Conservation (phyloP, 208 protist species). For the Hexamita inflata region DNA sequence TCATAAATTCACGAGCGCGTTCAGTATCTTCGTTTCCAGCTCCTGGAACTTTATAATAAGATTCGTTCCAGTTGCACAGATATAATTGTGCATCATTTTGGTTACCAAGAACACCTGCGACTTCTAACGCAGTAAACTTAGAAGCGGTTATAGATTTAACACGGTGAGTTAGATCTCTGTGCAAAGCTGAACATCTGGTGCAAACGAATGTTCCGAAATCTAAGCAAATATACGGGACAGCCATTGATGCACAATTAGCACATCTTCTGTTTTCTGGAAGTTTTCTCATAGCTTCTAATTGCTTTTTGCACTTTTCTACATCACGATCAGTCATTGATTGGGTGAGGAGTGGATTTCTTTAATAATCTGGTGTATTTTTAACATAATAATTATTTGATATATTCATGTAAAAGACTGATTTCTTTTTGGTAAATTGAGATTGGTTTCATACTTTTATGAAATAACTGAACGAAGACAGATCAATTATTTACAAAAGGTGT, state of each 20-base stretch:
- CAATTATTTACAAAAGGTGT: too few relatives aligned
- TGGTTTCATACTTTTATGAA: too few relatives aligned
- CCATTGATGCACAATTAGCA: slow-evolving; percentile 31
- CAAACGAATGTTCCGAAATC: slow-evolving; percentile 38
- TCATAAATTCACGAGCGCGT: slow-evolving; percentile 9
- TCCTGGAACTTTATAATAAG: background rate
- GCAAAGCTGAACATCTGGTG: slow-evolving; percentile 38
- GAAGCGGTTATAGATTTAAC: slow-evolving; percentile 34
- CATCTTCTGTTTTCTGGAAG: slow-evolving; percentile 32
- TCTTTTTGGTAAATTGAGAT: too few relatives aligned
- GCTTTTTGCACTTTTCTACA: slow-evolving; percentile 22
- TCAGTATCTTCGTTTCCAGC: slow-evolving; percentile 21
- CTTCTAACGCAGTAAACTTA: slow-evolving; percentile 28
- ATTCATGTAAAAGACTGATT: too few relatives aligned
- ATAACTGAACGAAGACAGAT: too few relatives aligned
- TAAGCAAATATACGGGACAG: slow-evolving; percentile 34
- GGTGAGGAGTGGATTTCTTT: too few relatives aligned
- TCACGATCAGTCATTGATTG: slow-evolving; percentile 18
- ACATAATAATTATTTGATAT: too few relatives aligned
- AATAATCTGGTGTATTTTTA: too few relatives aligned
- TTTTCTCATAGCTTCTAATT: slow-evolving; percentile 29
- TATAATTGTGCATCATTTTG: background rate
- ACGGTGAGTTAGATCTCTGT: slow-evolving; percentile 29
- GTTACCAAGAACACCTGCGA: background rate
- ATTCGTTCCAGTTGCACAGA: background rate